Evolutionary conservation across 352 stramenopile species (phyloP), one percentile per base, ranked within the genome.

Genomic region (Globisporangium cylindrosporum): DNA sequence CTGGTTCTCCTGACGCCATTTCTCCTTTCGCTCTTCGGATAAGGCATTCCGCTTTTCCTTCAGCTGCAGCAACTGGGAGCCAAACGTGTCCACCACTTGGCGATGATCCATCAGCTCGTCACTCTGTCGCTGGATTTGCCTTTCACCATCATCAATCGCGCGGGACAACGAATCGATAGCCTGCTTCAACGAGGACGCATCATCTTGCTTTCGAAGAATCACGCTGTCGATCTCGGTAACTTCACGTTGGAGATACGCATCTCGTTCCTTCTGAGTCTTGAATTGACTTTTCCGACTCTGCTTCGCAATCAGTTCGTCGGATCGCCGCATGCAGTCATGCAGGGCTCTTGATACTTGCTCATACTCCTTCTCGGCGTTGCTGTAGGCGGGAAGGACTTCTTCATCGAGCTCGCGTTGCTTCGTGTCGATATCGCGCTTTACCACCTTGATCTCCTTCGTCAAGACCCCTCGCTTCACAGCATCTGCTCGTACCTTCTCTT

Each of bases 211-310:
- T 3, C 84, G 80, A 14, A 70, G 66, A 14, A 89, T 66, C 8
- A 95, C 78, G 9, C 62, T 72, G 57, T 93, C 78, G 22, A 95
- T 79, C 9, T 93, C 88, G 6, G 72, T 67, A 34, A 94, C 86
- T 67, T 95, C 86, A 9, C 65, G 67, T 56, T 78, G 70, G 12
- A 96, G 68, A 66, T 93, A 98, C 6, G 79, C 78, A 77, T 99
- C 97, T 2, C 97, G 86, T 58, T 99, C 90, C 48, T 90, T 84
- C 66, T 98, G 94, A 1, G 90, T 97, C 41, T 76, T 77, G 76
- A 99, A 99, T 68, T 99, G 93, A 49, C 85, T 92, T 49, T 95
- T 97, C 57, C 98, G 91, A 60, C 97, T 97, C 73, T 99, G 95
- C 71, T 98, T 99, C 24, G 92, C 94, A 67, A 99, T 98, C 9